Base-by-base conservation (phyloP, 305 asterid species). In the Euphrasia arctica region DNA sequence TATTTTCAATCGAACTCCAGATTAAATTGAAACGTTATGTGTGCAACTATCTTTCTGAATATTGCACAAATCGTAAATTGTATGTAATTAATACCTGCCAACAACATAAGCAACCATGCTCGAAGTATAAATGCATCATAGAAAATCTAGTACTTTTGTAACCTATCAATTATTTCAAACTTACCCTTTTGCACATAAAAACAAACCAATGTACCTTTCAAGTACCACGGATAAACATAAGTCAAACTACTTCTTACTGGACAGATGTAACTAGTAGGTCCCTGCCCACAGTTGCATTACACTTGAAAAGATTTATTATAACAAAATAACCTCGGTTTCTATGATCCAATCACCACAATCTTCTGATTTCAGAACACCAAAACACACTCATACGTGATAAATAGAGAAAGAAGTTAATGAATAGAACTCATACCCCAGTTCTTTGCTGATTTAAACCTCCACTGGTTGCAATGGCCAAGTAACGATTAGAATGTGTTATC, bases 401-500 rank as follows among this genome's bases (percentile, higher is more conserved):
- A 50, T 14, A 28, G 25, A 9, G 47, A 58, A 12, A 66, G 62
- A 27, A 14, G 63, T 15, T 12, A 75, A 29, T 13, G 25, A 22
- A 55, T 39, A 54, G 65, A 54, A 49, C 60, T 6, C 70, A 64
- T 87, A 90, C 99, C 95, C 99, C 99, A 54, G 95, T 94, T 75
- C 99, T 85, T 77, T 94, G 99, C 78, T 94, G 99, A 78, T 94
- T 94, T 69, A 93, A 80, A 65, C 99, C 99, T 75, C 99, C 99
- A 77, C 99, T 93, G 72, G 97, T 82, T 56, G 91, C 96, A 70
- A 93, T 89, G 59, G 83, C 79, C 88, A 93, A 82, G 77, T 83
- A 90, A 31, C 95, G 87, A 75, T 86, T 78, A n/a, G 83, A 67
- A 50, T 63, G 78, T 7, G 85, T 88, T 59, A 86, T 64, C n/a